Evolutionary conservation across 441 rosid genomes (phyloP).

Genomic region (Gossypium schwendimanii): DNA sequence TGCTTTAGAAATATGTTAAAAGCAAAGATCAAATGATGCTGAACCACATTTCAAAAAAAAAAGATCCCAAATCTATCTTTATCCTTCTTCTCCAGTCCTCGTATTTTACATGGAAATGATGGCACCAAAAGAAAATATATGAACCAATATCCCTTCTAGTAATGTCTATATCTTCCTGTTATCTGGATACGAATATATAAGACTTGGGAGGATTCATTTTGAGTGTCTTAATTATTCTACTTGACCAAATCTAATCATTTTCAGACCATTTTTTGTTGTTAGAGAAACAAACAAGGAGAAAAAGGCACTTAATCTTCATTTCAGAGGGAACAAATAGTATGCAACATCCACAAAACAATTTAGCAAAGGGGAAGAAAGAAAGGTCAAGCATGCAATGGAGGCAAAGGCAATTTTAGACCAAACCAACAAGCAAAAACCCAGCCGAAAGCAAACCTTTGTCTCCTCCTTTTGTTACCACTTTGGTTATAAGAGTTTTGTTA

Average conservation of each 20-base stretch:
- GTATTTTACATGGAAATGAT: background rate
- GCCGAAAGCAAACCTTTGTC: conserved; percentile 11
- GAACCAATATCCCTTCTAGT: background rate
- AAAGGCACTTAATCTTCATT: background rate
- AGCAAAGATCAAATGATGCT: background rate
- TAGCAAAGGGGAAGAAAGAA: background rate
- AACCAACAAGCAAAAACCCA: conserved; percentile 11
- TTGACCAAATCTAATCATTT: background rate
- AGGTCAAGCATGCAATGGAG: background rate
- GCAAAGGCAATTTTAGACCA: background rate
- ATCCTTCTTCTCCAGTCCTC: background rate
- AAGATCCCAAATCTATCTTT: background rate
- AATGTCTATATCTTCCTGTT: background rate
- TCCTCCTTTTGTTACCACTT: conserved; percentile 6
- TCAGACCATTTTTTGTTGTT: background rate
- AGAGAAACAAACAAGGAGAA: conserved; percentile 2
- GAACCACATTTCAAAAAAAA: background rate
- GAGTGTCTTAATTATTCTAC: background rate
- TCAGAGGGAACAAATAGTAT: conserved; percentile 6
- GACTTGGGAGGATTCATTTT: background rate
- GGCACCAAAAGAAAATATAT: background rate
- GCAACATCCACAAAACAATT: background rate
- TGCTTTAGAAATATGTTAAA: background rate
- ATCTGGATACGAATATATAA: background rate
- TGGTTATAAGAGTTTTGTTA: background rate